Evolutionary conservation across 2,329 filamentous ascomycete genomes (phyloP), one percentile per base, ranked within the genome.

Genomic region (Exophiala phaeomuriformis): DNA sequence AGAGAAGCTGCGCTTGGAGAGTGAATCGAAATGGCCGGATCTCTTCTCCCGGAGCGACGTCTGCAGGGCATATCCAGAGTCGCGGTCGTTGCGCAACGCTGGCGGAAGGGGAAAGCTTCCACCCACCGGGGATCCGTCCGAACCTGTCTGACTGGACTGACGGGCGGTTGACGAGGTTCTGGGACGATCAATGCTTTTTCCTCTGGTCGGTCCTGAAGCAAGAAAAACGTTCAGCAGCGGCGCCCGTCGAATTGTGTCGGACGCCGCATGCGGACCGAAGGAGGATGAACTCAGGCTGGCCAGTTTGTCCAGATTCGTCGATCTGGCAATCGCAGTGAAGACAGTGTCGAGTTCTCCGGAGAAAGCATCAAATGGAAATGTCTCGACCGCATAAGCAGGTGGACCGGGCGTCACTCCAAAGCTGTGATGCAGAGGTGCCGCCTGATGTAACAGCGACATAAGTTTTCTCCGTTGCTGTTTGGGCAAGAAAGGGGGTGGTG

Each of bases 191-290:
- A 53, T 48, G 42, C 54, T 61, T 44, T 59, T 61, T 33, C 72
- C 64, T 27, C 71, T 69, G 3, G 66, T 58, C 10, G 75, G 77
- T 58, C 87, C 86, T 10, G 88, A 84, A 60, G 89, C 82, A 37
- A 90, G 74, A 69, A 97, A 97, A 28, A 88, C 90, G 65, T 98
- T 98, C 77, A 94, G 94, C 40, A 97, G 80, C 0, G 88, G 83
- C 2, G 82, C 76, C 28, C 79, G 79, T 1, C 56, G 57, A 35
- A 75, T 63, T 30, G 75, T 69, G 19, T 72, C 71, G 1, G 71
- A 66, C 4, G 80, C 73, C 33, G 82, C 77, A 10, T 81, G 73
- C 47, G 88, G 83, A 12, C 84, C 89, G 69, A 96, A 98, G 1
- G 86, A 85, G 2, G 88, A 84, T 5, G 93, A 97, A 67, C 89